Base-by-base conservation (phyloP, 2,329 filamentous ascomycete species). In the Bimuria novae-zelandiae region DNA sequence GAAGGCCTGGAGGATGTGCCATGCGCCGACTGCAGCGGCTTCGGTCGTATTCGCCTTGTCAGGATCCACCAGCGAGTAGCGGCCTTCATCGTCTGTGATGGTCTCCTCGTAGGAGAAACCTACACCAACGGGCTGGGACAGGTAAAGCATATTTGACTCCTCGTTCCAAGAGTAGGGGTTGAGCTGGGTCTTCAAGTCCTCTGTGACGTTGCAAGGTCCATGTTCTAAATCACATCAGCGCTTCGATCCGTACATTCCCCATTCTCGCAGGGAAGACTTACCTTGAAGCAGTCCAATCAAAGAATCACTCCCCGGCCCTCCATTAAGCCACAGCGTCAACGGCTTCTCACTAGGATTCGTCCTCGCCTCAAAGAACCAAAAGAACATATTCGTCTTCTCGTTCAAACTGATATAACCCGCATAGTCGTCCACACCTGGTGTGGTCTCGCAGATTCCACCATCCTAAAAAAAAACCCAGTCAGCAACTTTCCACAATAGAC, bases 241-340 rank as follows among this genome's bases (percentile, higher is more conserved):
- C 14, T 7, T 16, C n/a, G 27, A 14, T 14, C 17, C 3, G 17
- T 16, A 16, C 4, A 6, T 14, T 6, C 30, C 6, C 4, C n/a
- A 4, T 33, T 12, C 17, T 11, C 17, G 3, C 22, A 29, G 3
- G 19, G n/a, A 3, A 7, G 6, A 25, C 39, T 4, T 43, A 51
- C 67, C 69, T 46, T 83, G 76, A 55, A 85, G 84, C 2, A 85
- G 64, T 1, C 82, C 82, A 53, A 84, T 80, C 64, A 85, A 72
- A 8, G 78, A 81, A 54, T 80, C 78, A 14, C 72, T 76, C 1
- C 83, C 82, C 0, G 80, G 80, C 0, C 80, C 80, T 17, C 81
- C 81, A 51, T 82, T 82, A 46, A 83, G 69, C 80, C 80, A 83
- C 8, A 72, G 51, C 0, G 80, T 82, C 48, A 71, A 54, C 53